Conservation (phyloP, 2,329 filamentous ascomycete species). For the Fusarium domesticum region DNA sequence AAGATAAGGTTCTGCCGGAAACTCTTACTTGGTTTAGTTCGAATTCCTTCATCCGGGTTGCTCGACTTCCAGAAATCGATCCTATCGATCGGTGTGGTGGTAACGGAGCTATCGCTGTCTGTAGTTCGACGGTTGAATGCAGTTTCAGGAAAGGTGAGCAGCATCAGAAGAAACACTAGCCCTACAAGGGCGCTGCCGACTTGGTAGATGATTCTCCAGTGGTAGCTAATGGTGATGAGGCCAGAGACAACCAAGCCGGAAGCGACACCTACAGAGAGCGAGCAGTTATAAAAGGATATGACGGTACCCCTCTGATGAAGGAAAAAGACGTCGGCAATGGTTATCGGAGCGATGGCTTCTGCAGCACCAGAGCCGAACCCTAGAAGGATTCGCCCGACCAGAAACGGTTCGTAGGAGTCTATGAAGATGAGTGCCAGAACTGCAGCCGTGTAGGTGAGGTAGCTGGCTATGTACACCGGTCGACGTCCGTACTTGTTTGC, state of each 20-base stretch:
- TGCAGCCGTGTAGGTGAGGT: conserved; percentile 41
- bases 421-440: conserved; percentile 45
- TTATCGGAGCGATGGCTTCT: conserved; percentile 50
- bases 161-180: conserved; percentile 43
- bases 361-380: conserved; percentile 53
- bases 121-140: conserved; percentile 39
- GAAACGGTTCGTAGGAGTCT: conserved; percentile 38
- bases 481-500: conserved; percentile 46
- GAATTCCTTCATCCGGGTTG: conserved; percentile 5
- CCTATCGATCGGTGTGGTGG: conserved; percentile 7
- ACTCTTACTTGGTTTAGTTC: conserved; percentile 17
- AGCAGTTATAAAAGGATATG: conserved; percentile 47
- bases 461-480: conserved; percentile 43
- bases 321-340: conserved; percentile 56
- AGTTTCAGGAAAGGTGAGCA: conserved; percentile 56
- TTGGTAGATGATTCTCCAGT: conserved; percentile 52
- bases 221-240: conserved; percentile 46
- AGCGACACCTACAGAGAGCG: conserved; percentile 42
- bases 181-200: conserved; percentile 50
- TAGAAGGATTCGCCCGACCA: conserved; percentile 49
- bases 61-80: conserved; percentile 12
- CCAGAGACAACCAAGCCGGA: conserved; percentile 44
- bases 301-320: conserved; percentile 52
- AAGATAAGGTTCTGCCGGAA: conserved; percentile 39
- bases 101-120: conserved; percentile 4